These are phyloP conservation scores for Populus ilicifolia DNA, from an alignment of 345 rosid genomes.

Conservation along the genomic window DNA sequence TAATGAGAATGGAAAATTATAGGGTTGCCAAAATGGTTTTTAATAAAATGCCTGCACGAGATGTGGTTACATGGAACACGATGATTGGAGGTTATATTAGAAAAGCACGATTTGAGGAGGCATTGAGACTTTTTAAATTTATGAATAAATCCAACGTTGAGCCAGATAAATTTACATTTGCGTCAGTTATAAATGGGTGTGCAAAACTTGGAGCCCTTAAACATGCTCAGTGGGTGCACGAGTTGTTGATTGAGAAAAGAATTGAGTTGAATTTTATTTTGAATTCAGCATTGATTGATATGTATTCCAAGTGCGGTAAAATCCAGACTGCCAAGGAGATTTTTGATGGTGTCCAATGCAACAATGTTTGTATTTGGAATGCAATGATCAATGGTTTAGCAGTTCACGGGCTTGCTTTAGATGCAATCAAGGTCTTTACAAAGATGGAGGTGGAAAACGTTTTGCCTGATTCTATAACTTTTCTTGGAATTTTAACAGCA, in stretches of 20 bases:
- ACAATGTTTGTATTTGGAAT: constrained; percentile 70
- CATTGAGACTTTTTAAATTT: constrained; percentile 36
- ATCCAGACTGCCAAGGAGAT: constrained; percentile 55
- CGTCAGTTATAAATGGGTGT: constrained; percentile 60
- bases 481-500: constrained; percentile 60
- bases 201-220: constrained; percentile 59
- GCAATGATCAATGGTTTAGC: constrained; percentile 78
- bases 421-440: constrained; percentile 47
- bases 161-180: constrained; percentile 67
- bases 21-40: constrained; percentile 57
- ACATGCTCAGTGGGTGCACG: constrained; percentile 62
- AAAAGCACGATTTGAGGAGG: constrained; percentile 54
- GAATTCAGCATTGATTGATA: constrained; percentile 64
- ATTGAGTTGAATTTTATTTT: constrained; percentile 52
- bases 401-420: constrained; percentile 59
- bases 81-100: constrained; percentile 64
- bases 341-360: constrained; percentile 37
- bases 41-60: constrained; percentile 32
- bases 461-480: constrained; percentile 64
- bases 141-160: constrained; percentile 48
- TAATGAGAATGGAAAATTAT: constrained; percentile 48
- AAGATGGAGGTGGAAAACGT: constrained; percentile 53
- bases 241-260: constrained; percentile 39
- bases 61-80: constrained; percentile 77
- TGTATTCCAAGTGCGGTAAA: constrained; percentile 69